Percentiles rank a stretch among this genome's conserved stretches.
Evolutionary conservation across 2,329 filamentous ascomycete genomes (phyloP).

Genomic region (Colletotrichum trifolii): DNA sequence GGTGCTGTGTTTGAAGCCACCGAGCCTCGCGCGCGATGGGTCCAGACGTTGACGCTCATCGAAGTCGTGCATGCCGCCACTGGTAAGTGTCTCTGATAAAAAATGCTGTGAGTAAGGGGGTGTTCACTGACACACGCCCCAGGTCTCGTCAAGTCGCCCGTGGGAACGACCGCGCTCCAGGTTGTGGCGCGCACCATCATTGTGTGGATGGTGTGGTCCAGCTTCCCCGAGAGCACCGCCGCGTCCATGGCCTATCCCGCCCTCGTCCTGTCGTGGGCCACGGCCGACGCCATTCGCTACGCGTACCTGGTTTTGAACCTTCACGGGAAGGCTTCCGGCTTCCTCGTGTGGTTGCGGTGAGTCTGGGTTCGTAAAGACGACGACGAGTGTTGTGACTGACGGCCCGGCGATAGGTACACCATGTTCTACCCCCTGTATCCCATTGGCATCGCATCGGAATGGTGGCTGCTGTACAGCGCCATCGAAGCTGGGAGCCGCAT

Average conservation of each 20-base stretch:
- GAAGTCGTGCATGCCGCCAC: conserved; percentile 85
- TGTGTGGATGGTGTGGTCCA: conserved; percentile 84
- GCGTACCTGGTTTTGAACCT: conserved; percentile 86
- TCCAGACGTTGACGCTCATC: conserved; percentile 83
- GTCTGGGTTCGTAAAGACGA: neutral
- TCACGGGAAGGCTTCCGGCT: conserved; percentile 67
- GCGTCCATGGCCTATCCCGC: conserved; percentile 69
- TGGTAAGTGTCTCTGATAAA: conserved; percentile 61
- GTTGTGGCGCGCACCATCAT: conserved; percentile 88
- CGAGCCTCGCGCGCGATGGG: conserved; percentile 77
- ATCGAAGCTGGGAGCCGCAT: conserved; percentile 65
- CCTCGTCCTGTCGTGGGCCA: conserved; percentile 88
- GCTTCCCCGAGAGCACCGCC: conserved; percentile 74
- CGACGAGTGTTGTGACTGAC: neutral
- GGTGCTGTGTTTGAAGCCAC: conserved; percentile 68
- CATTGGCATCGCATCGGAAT: conserved; percentile 89
- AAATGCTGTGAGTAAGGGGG: neutral
- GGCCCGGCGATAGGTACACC: conserved; percentile 68
- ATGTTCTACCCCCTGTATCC: conserved; percentile 95
- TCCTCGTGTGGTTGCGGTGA: conserved; percentile 78
- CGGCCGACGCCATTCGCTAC: conserved; percentile 94
- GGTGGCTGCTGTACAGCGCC: conserved; percentile 79
- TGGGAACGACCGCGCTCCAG: conserved; percentile 89
- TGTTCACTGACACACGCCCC: neutral
- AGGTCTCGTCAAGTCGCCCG: conserved; percentile 87